Evolutionary conservation across 1,284 basidiomycete genomes (phyloP).

Genomic region (Tremellales sp.): DNA sequence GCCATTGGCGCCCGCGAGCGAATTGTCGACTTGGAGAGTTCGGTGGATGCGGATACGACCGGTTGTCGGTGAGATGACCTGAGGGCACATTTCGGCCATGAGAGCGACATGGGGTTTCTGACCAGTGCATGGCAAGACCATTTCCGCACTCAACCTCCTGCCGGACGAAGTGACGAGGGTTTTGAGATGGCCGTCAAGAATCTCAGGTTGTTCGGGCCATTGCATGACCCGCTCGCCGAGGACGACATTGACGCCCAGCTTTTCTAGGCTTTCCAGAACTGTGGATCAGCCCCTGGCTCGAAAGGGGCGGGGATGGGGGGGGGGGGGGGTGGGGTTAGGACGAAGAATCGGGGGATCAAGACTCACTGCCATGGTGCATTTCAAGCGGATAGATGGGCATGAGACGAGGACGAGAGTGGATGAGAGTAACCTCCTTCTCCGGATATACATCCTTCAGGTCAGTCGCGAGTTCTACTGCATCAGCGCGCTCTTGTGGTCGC

Average conservation of each 20-base stretch:
- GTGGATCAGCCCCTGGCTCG: conserved; percentile 6
- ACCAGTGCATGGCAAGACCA: conserved; percentile 70
- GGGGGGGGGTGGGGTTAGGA: conserved; percentile 2
- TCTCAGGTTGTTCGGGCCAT: conserved; percentile 35
- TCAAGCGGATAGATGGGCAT: conserved; percentile 49
- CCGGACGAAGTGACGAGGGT: conserved; percentile 58
- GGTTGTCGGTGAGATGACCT: conserved; percentile 53
- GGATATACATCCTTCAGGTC: conserved; percentile 51
- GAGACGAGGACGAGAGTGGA: conserved; percentile 50
- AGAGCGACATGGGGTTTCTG: conserved; percentile 66
- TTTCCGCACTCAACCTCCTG: conserved; percentile 58
- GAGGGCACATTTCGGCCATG: conserved; percentile 54
- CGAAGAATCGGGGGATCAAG: neutral
- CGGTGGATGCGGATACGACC: conserved; percentile 54
- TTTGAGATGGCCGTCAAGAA: conserved; percentile 33
- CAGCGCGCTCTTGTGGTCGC: neutral
- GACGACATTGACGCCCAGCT: conserved; percentile 47
- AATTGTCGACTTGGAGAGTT: conserved; percentile 57
- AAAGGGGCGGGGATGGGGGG: neutral
- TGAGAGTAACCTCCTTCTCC: conserved; percentile 48
- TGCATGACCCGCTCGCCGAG: conserved; percentile 47
- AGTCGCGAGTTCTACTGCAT: conserved; percentile 48
- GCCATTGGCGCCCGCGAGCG: neutral
- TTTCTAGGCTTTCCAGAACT: conserved; percentile 39
- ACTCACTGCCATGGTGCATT: conserved; percentile 46